Base-by-base conservation (phyloP, 305 asterid genomes). In the Fraxinus baroniana region DNA sequence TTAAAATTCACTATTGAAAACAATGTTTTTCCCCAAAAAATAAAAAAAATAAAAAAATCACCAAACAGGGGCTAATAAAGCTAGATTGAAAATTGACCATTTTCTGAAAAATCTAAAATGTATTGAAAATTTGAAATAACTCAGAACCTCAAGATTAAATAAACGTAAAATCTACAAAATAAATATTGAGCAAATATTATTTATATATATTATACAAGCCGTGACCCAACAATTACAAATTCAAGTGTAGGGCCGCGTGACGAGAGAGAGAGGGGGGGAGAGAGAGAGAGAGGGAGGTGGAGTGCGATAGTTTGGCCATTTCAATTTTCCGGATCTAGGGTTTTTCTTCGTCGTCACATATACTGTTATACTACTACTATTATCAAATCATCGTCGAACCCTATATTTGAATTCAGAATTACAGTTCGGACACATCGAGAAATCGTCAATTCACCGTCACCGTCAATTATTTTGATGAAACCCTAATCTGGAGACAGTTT, bases 311-410 rank as follows among this genome's bases (percentile, higher is more conserved):
- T 77, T 41, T 49, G 82, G 80, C 83, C 88, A 78, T 71, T 66
- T 76, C 79, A 68, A 32, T 35, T 82, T 74, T 81, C 66, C 79
- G 85, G 88, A 88, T 86, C 89, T 88, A 88, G 89, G 90, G 88
- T 88, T 86, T 88, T 64, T 79, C 75, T 33, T 64, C 79, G 8
- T 44, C 72, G 62, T 57, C 79, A 77, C 72, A 17, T 18, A 32
- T 55, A 26, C 41, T 57, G 28, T 9, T 44, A 12, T 2, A 75
- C 79, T 49, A 75, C 57, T 35, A 39, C 18, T 64, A 41, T 18
- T 76, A 77, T 62, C 26, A 30, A 77, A 49, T 77, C 72, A 77
- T 52, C 71, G 52, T 76, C 26, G 30, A 77, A 49, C 71, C 71
- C 41, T 22, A 13, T 55, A 49, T 46, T 30, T 62, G 68, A 77